Percentiles rank a stretch among this genome's conserved stretches.
Evolutionary conservation across 371 early-diverging fungal species (phyloP).

Genomic region (Syncephalastrum racemosum): DNA sequence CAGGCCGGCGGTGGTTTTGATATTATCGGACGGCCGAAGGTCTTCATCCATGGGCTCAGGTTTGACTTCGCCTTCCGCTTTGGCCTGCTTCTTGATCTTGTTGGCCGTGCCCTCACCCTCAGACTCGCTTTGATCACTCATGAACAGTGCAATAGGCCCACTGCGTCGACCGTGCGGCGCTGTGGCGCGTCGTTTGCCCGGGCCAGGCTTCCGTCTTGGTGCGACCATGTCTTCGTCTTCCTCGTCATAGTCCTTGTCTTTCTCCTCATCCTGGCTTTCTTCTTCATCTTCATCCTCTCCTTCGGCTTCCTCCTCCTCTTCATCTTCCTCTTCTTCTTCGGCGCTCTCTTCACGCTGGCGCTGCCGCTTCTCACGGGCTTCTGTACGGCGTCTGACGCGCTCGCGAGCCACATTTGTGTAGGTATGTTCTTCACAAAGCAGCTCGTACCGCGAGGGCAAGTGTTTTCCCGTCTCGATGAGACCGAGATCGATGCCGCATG

Average conservation of each 20-base stretch:
- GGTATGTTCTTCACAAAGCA: constrained; percentile 11
- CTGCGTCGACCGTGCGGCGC: constrained; percentile 9
- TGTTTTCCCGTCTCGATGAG: constrained; percentile 10
- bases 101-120: constrained; percentile 15
- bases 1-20: not conserved
- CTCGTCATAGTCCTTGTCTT: constrained; percentile 8
- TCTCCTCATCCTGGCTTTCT: constrained; percentile 6
- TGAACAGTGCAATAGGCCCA: constrained; percentile 13
- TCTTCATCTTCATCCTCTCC: constrained; percentile 11
- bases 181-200: constrained; percentile 10
- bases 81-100: not conserved
- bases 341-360: constrained; percentile 5
- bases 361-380: not conserved
- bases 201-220: not conserved
- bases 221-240: constrained; percentile 15
- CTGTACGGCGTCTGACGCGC: not conserved
- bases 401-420: not conserved
- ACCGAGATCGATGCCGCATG: constrained; percentile 22
- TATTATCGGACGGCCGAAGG: not conserved
- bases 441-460: constrained; percentile 8
- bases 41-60: not conserved
- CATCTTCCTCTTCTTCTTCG: constrained; percentile 14
- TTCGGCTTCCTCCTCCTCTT: constrained; percentile 9
- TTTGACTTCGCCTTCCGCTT: not conserved
- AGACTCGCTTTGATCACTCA: constrained; percentile 20